Evolutionary conservation across 352 stramenopile genomes (phyloP).

Genomic region (Globisporangium lucens): DNA sequence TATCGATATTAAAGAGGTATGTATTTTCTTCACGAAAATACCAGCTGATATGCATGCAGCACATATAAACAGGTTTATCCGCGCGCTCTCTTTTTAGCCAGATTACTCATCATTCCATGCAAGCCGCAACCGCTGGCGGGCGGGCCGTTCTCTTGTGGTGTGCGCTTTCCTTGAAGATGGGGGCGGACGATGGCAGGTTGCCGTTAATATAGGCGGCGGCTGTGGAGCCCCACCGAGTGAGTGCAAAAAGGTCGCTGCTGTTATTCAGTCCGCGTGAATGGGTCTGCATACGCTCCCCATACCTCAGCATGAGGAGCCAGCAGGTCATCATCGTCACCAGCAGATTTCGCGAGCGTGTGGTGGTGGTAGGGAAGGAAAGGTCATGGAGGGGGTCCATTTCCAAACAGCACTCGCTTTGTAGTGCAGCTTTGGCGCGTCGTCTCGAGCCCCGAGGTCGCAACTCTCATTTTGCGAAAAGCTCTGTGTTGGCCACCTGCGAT

Average conservation of each 20-base stretch:
- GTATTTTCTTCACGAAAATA: not conserved
- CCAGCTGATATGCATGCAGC: not conserved
- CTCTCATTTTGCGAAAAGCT: constrained; percentile 1
- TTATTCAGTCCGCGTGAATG: not conserved
- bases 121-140: not conserved
- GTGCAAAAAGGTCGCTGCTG: not conserved
- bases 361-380: not conserved
- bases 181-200: not conserved
- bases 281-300: not conserved
- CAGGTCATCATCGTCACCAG: not conserved
- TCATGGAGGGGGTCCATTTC: not conserved
- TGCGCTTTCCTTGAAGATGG: not conserved
- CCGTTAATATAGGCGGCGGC: not conserved
- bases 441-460: not conserved
- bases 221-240: not conserved
- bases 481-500: not conserved
- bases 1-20: not conserved
- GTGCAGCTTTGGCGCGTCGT: not conserved
- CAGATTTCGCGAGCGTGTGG: not conserved
- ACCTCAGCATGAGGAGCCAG: not conserved
- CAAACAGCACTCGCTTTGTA: not conserved
- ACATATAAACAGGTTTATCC: not conserved
- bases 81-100: not conserved
- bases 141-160: not conserved
- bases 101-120: not conserved